phyloP scores from a whole-genome alignment of 371 early-diverging fungal genomes.

The Mucor irregularis region DNA sequence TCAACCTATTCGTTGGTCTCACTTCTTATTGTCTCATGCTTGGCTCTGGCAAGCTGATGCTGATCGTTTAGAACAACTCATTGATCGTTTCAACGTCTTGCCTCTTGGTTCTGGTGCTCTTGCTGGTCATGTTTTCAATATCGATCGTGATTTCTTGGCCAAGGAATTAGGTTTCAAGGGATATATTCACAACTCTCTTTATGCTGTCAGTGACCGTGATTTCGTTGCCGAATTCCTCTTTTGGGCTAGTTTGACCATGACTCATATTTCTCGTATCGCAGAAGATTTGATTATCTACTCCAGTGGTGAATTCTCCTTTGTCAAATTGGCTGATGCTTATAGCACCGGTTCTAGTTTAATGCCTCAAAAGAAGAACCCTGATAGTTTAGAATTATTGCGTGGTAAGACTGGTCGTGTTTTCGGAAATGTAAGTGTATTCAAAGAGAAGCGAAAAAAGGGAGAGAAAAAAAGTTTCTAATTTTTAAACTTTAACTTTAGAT shows the following conservation, averaged over 20 bases:
- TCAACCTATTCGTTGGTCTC: slow-evolving; percentile 97
- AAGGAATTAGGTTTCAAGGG: slow-evolving; percentile 85
- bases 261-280: slow-evolving; percentile 88
- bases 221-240: slow-evolving; percentile 96
- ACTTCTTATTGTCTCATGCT: slow-evolving; percentile 85
- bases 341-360: slow-evolving; percentile 97
- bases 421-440: slow-evolving; percentile 69
- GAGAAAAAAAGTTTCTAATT: too few species aligned
- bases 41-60: slow-evolving; percentile 89
- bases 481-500: slow-evolving; percentile 61
- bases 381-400: slow-evolving; percentile 92
- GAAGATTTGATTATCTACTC: slow-evolving; percentile 96
- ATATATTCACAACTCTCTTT: slow-evolving; percentile 84
- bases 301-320: slow-evolving; percentile 91
- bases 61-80: slow-evolving; percentile 78
- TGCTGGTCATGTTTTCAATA: slow-evolving; percentile 96
- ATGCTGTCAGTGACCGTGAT: slow-evolving; percentile 93
- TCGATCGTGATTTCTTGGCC: slow-evolving; percentile 89
- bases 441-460: background rate
- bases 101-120: slow-evolving; percentile 95
- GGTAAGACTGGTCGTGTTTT: slow-evolving; percentile 96
- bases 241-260: slow-evolving; percentile 87
- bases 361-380: slow-evolving; percentile 99
- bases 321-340: slow-evolving; percentile 91
- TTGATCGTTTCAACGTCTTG: slow-evolving; percentile 77